These are phyloP conservation scores for Pichia sp. DNA, from an alignment of 1,139 yeast genomes.

Conservation along the genomic window DNA sequence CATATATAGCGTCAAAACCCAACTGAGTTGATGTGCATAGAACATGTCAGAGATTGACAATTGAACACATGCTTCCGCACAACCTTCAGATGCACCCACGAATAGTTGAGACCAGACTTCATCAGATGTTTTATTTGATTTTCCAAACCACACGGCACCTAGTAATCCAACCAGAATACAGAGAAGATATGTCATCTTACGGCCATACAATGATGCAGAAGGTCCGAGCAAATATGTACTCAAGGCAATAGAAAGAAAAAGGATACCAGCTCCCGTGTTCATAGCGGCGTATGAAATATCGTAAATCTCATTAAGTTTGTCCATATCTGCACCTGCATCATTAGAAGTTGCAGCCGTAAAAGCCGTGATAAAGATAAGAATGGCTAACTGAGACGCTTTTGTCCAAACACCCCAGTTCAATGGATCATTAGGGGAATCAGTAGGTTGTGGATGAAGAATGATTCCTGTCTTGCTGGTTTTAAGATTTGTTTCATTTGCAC, in stretches of 20 bases:
- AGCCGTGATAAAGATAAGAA: slow-evolving; percentile 64
- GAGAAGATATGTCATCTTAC: slow-evolving; percentile 61
- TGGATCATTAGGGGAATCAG: slow-evolving; percentile 53
- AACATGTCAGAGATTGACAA: slow-evolving; percentile 71
- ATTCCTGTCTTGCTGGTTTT: slow-evolving; percentile 40
- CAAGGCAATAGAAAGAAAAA: slow-evolving; percentile 71
- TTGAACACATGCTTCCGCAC: slow-evolving; percentile 86
- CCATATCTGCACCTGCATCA: slow-evolving; percentile 77
- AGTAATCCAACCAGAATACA: slow-evolving; percentile 56
- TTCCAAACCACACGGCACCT: slow-evolving; percentile 74
- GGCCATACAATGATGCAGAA: slow-evolving; percentile 68
- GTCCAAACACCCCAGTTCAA: slow-evolving; percentile 46
- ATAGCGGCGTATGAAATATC: slow-evolving; percentile 65
- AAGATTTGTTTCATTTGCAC: slow-evolving; percentile 29
- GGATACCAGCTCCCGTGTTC: slow-evolving; percentile 83
- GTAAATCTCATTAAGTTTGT: slow-evolving; percentile 54
- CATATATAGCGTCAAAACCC: slow-evolving; percentile 71
- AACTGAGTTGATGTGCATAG: slow-evolving; percentile 74
- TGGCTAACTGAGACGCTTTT: slow-evolving; percentile 51
- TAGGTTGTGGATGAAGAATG: slow-evolving; percentile 50
- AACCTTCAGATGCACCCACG: slow-evolving; percentile 78
- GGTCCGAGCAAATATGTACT: slow-evolving; percentile 68
- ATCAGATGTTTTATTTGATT: slow-evolving; percentile 48
- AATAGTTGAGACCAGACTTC: slow-evolving; percentile 79
- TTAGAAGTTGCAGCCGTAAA: slow-evolving; percentile 82